Evolutionary conservation across 2,329 filamentous ascomycete species (phyloP), one percentile per base, ranked within the genome.

Genomic region (Cladophialophora immunda): DNA sequence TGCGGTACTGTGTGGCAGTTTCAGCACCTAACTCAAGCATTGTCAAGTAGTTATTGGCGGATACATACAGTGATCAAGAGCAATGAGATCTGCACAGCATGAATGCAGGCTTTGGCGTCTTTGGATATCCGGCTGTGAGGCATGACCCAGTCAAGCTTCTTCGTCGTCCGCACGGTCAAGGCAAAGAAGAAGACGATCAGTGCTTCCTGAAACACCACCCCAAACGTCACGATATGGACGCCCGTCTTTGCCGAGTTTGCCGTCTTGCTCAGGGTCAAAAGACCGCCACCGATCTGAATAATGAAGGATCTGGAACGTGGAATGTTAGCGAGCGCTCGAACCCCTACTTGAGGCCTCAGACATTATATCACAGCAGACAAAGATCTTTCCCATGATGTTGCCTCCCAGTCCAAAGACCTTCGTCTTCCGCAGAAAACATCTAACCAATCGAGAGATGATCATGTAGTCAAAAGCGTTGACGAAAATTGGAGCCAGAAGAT

Each of bases 51-150:
- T 47, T 22, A 27, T 50, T 2, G 13, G 30, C 2, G n/a, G n/a
- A 41, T 22, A 58, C 59, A 54, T 62, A 79, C 76, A 2, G 83
- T 75, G 62, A 89, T 83, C 54, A 88, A 76, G 0, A 72, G 60
- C 8, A 81, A 82, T 66, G 82, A 85, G 36, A 76, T 72, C 71
- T 88, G 88, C 1, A 89, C 79, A 13, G 82, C 85, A 54, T 78
- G 71, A 4, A 88, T 76, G 2, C 83, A 77, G 2, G 74, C 19
- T 72, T 74, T 29, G 70, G 74, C 41, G 70, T 73, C n/a, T 79
- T 74, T 41, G 69, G 75, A 52, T 71, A 69, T 32, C 83, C 74
- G 29, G 74, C 75, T 60, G 57, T 55, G 27, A 72, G 70, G 19
- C 74, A 73, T 60, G 59, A 73, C 66, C 80, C 76, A n/a, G 76